Percentiles rank a stretch among this genome's conserved stretches.
phyloP scores from a whole-genome alignment of 2,329 filamentous ascomycete species.

The Fusarium torreyae region DNA sequence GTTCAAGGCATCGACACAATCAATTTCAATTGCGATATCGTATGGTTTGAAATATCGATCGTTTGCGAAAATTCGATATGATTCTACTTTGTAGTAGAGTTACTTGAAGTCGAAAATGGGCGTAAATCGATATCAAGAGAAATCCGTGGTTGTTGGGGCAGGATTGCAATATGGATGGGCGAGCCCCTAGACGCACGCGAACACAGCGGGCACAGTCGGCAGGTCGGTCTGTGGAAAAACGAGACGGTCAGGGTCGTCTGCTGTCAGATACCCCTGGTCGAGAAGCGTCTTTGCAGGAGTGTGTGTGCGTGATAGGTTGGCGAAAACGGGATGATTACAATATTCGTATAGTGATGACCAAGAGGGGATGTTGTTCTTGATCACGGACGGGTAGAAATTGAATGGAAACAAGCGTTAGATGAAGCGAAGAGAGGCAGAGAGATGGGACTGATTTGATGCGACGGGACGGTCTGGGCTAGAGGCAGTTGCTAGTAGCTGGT shows the following conservation, averaged over 20 bases:
- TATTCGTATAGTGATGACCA: constrained; percentile 33
- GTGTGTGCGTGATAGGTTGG: constrained; percentile 12
- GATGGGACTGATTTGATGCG: constrained; percentile 34
- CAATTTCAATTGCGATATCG: constrained; percentile 16
- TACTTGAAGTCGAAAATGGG: constrained; percentile 34
- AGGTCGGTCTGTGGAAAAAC: constrained; percentile 48
- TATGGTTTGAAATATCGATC: not conserved
- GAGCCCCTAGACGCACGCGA: constrained; percentile 48
- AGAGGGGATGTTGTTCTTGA: constrained; percentile 19
- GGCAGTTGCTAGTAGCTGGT: constrained; percentile 35
- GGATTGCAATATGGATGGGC: constrained; percentile 45
- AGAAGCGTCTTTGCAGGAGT: constrained; percentile 36
- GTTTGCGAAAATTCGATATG: constrained; percentile 5
- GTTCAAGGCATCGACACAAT: constrained; percentile 41
- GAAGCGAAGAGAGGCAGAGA: constrained; percentile 30
- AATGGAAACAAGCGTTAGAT: constrained; percentile 22
- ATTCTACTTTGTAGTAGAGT: constrained; percentile 21
- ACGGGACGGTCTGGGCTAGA: constrained; percentile 35
- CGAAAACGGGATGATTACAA: constrained; percentile 22
- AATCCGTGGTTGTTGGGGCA: constrained; percentile 46
- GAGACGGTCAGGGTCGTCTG: constrained; percentile 45
- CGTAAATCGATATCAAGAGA: constrained; percentile 40
- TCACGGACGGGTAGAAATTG: constrained; percentile 30
- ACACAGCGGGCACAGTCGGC: constrained; percentile 47
- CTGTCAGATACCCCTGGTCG: constrained; percentile 39